Conservation (phyloP, 495 filamentous ascomycete species). For the Podospora appendiculata region DNA sequence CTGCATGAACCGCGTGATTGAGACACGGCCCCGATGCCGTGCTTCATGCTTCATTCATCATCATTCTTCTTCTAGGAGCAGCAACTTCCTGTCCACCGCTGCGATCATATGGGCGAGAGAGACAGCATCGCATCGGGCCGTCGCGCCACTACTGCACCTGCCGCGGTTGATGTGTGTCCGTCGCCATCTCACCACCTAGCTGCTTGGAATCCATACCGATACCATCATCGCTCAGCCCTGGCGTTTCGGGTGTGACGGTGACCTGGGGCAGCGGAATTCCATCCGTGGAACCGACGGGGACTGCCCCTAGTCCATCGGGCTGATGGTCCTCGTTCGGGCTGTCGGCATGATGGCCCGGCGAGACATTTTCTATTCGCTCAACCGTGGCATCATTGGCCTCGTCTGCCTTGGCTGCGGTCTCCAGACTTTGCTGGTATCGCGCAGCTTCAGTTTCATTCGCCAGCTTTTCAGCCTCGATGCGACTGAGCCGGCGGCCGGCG, state of each 20-base stretch:
- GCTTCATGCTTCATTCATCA: neutral
- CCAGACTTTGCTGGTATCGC: too few relatives aligned
- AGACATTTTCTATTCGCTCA: constrained; percentile 4
- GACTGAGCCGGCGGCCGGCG: constrained; percentile 20
- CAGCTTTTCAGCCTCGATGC: constrained; percentile 15
- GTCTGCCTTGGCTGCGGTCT: neutral
- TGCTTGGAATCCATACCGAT: constrained; percentile 28
- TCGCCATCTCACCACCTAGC: constrained; percentile 24
- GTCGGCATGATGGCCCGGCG: neutral
- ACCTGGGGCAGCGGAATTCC: constrained; percentile 22
- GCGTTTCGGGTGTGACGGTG: constrained; percentile 34
- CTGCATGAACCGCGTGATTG: neutral
- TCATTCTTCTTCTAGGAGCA: neutral
- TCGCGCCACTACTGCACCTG: constrained; percentile 24
- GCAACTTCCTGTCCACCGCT: too few relatives aligned
- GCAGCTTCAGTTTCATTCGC: constrained; percentile 1
- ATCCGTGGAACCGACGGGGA: neutral
- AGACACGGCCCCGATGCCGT: too few relatives aligned
- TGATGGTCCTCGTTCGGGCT: too few relatives aligned
- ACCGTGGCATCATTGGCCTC: neutral
- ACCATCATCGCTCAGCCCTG: constrained; percentile 13
- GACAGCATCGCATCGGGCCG: neutral
- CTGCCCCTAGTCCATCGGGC: too few relatives aligned
- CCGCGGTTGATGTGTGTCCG: constrained; percentile 19
- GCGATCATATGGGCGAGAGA: neutral